Base-by-base conservation (phyloP, 1,284 basidiomycete genomes). In the Cutaneotrichosporon arboriforme region DNA sequence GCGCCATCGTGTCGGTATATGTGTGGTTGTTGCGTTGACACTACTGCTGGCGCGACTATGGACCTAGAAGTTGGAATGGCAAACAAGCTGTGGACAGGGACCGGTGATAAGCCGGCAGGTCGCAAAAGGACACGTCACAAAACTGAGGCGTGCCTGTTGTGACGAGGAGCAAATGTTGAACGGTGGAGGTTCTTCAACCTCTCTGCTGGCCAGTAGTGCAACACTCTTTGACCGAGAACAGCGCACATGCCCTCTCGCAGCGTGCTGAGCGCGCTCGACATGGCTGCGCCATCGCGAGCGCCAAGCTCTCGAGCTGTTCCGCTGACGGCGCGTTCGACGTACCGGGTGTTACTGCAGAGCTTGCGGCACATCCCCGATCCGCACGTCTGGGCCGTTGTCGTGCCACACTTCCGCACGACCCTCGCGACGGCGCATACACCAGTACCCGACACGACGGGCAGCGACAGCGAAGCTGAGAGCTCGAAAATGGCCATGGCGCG, bases 1-100 rank as follows among this genome's bases (percentile, higher is more conserved):
- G 87, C 64, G 91, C 90, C 91, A 73, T 73, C 18, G 18, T 42
- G 44, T 33, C 17, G 45, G 4, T 41, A 31, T 42, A 23, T 14
- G 48, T 22, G 22, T 31, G 39, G 26, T 17, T 26, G 37, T 15
- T 51, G 22, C 36, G 43, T n/a, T 51, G 20, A 7, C 18, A 26
- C 39, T 31, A 41, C 21, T 35, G 50, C 20, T 44, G 18, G 44
- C n/a, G n/a, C n/a, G n/a, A n/a, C n/a, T n/a, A 36, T 34, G 31
- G 8, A n/a, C 26, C 26, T 5, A 5, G 7, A 31, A 31, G 26
- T 31, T 31, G 43, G 13, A 21, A 10, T 14, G 17, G 44, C 5
- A 33, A 10, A 45, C n/a, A 22, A 46, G 39, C 31, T 35, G 33
- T 33, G 17, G 26, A 45, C 26, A 4, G 1, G 31, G 35, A n/a